These are phyloP conservation scores for Citrullus amarus DNA, from an alignment of 306 rosid species.

Conservation along the genomic window DNA sequence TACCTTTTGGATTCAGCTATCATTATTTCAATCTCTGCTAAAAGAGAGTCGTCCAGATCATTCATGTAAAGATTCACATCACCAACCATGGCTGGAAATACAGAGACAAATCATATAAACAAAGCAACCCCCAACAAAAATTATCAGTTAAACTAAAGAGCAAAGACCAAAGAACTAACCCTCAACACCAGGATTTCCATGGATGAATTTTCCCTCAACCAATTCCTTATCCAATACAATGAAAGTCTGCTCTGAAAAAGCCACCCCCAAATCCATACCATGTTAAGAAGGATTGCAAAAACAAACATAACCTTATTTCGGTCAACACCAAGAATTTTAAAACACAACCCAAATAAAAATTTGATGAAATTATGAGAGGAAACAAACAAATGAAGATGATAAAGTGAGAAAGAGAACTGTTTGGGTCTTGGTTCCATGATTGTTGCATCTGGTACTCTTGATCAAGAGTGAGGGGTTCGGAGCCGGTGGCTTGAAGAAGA, in stretches of 20 bases:
- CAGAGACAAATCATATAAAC: neutral
- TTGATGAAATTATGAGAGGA: neutral
- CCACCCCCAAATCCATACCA: slow-evolving; percentile 8
- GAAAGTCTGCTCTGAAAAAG: slow-evolving; percentile 65
- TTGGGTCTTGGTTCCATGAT: slow-evolving; percentile 72
- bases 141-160: neutral
- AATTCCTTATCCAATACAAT: slow-evolving; percentile 62
- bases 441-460: slow-evolving; percentile 82
- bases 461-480: slow-evolving; percentile 74
- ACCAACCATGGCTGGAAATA: slow-evolving; percentile 75
- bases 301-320: neutral
- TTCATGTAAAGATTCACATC: slow-evolving; percentile 93
- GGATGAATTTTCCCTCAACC: slow-evolving; percentile 44
- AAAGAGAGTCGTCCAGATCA: slow-evolving; percentile 50
- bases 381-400: neutral
- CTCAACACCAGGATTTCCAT: slow-evolving; percentile 63
- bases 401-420: neutral
- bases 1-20: slow-evolving; percentile 83
- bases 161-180: slow-evolving; percentile 25
- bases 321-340: neutral
- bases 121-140: neutral
- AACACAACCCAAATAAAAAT: neutral
- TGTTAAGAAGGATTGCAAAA: neutral
- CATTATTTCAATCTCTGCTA: slow-evolving; percentile 90
- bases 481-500: slow-evolving; percentile 77